Percentiles rank a stretch among this genome's conserved stretches.
phyloP scores from a whole-genome alignment of 2,329 filamentous ascomycete species.

The Aspergillus puulaauensis region DNA sequence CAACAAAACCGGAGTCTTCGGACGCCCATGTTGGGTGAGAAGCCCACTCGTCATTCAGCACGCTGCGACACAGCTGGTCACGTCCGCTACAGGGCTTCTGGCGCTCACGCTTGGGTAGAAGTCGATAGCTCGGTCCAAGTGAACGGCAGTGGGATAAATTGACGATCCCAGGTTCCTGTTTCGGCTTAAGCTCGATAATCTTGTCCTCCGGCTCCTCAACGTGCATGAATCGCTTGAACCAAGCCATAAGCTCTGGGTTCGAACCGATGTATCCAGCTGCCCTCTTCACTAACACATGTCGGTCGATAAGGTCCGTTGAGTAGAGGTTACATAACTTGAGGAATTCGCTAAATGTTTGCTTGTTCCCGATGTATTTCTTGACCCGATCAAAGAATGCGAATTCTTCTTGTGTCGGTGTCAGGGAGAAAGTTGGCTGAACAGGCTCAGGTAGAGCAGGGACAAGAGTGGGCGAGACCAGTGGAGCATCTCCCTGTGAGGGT shows the following conservation, averaged over 20 bases:
- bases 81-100: constrained; percentile 90
- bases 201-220: constrained; percentile 72
- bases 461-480: constrained; percentile 77
- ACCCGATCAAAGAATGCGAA: constrained; percentile 92
- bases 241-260: constrained; percentile 83
- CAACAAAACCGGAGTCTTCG: constrained; percentile 95
- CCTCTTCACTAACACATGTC: constrained; percentile 76
- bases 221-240: constrained; percentile 81
- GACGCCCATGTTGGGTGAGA: constrained; percentile 99
- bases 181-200: constrained; percentile 73
- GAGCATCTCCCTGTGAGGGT: constrained; percentile 55
- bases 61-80: constrained; percentile 88
- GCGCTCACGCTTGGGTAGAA: constrained; percentile 86
- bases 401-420: constrained; percentile 78
- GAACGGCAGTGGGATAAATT: constrained; percentile 93
- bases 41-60: constrained; percentile 97
- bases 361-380: constrained; percentile 93
- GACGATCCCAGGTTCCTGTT: constrained; percentile 73
- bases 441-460: constrained; percentile 87
- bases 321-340: constrained; percentile 95
- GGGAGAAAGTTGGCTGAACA: constrained; percentile 70
- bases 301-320: constrained; percentile 88
- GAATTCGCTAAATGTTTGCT: constrained; percentile 91
- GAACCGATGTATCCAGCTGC: constrained; percentile 82
- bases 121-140: constrained; percentile 91